Conservation (phyloP, 768 basidiomycete genomes). For the Pleurotus sapidus region DNA sequence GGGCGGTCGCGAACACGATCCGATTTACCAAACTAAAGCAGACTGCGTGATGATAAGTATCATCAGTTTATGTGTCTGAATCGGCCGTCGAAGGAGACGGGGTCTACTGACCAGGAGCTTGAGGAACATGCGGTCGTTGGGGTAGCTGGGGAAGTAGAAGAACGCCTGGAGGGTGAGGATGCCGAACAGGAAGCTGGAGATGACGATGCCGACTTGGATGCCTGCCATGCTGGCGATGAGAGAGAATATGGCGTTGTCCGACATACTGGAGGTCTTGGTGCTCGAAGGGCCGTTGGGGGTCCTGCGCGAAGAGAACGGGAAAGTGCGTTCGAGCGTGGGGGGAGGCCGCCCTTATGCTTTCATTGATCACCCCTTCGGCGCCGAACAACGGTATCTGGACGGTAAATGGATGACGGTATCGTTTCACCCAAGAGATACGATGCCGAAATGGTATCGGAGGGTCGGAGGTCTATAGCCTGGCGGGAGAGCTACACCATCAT, state of each 20-base stretch:
- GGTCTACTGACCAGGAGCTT: conserved; percentile 9
- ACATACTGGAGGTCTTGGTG: not conserved
- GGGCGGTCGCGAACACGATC: not conserved
- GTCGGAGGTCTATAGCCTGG: too few relatives aligned
- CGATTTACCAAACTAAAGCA: not conserved
- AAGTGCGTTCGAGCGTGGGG: too few relatives aligned
- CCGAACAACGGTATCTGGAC: too few relatives aligned
- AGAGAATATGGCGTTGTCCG: not conserved
- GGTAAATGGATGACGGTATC: too few relatives aligned
- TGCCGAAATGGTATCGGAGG: too few relatives aligned
- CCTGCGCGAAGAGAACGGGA: too few relatives aligned
- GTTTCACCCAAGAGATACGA: too few relatives aligned
- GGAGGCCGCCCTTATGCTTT: too few relatives aligned
- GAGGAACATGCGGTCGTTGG: not conserved
- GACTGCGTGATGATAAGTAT: not conserved
- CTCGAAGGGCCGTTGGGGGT: too few relatives aligned
- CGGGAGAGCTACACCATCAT: too few relatives aligned
- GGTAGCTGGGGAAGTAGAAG: conserved; percentile 1
- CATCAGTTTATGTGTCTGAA: not conserved
- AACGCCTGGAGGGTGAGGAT: conserved; percentile 5
- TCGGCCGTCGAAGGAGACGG: not conserved
- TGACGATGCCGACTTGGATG: conserved; percentile 1
- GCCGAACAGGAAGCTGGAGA: conserved; percentile 1
- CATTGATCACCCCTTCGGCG: too few relatives aligned
- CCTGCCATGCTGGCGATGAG: not conserved